A percentile compares a stretch with the other conserved stretches of the same genome.
phyloP scores from a whole-genome alignment of 78 protist species.

The Emiliania huxleyi region DNA sequence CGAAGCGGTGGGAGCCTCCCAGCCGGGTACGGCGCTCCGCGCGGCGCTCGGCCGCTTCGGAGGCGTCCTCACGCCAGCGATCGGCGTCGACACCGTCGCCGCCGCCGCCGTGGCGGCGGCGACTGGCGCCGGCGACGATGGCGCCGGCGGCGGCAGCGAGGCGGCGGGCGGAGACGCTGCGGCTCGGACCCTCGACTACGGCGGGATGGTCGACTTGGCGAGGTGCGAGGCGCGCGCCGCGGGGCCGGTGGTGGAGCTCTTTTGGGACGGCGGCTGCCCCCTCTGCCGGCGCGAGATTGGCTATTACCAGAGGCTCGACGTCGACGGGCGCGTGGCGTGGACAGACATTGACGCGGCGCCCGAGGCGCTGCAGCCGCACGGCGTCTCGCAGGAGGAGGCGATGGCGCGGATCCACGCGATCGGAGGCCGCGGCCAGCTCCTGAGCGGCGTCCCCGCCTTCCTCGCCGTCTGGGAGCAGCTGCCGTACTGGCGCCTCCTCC shows the following conservation, averaged over 20 bases:
- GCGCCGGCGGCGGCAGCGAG: not conserved
- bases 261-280: conserved; percentile 15
- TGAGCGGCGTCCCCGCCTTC: not conserved
- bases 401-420: not conserved
- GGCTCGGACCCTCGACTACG: not conserved
- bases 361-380: not conserved
- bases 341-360: not conserved
- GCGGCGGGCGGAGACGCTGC: not conserved
- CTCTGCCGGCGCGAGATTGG: not conserved
- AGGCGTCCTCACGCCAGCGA: not conserved
- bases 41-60: not conserved
- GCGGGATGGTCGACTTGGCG: not conserved
- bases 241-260: not conserved
- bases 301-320: not conserved
- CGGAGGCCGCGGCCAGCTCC: not conserved
- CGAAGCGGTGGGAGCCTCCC: not conserved
- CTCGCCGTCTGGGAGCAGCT: conserved; percentile 8
- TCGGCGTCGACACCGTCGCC: not conserved
- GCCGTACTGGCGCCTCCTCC: not conserved
- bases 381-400: not conserved
- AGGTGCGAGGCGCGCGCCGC: not conserved
- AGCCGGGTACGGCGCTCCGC: not conserved
- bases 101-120: not conserved
- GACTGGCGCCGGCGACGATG: not conserved
- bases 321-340: not conserved